These are phyloP conservation scores for Cyanidiococcus yangmingshanensis DNA, from an alignment of 23 red algal genomes.

Conservation along the genomic window DNA sequence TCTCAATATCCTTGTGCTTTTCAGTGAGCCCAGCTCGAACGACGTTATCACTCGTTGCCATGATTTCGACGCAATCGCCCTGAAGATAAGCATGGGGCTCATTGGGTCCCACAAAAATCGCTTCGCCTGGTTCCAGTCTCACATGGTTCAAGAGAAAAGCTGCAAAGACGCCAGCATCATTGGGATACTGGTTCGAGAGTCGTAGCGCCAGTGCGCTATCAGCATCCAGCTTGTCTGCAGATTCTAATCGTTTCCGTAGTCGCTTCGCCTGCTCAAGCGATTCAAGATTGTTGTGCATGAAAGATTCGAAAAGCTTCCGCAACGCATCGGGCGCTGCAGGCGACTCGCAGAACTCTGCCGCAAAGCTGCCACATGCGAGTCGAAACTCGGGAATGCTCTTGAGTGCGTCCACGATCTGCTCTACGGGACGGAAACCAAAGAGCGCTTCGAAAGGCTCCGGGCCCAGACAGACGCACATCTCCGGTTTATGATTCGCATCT, in stretches of 20 bases:
- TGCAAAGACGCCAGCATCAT: slow-evolving; percentile 75
- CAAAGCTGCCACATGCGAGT: not conserved
- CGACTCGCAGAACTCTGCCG: not conserved
- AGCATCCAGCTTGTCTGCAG: slow-evolving; percentile 3
- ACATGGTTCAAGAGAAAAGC: slow-evolving; percentile 83
- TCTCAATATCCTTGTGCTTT: slow-evolving; percentile 83
- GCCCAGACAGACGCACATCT: slow-evolving; percentile 69
- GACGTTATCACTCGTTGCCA: slow-evolving; percentile 92
- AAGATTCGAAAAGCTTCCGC: slow-evolving; percentile 33
- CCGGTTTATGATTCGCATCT: slow-evolving; percentile 97
- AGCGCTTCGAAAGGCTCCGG: slow-evolving; percentile 40
- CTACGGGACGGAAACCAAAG: slow-evolving; percentile 65
- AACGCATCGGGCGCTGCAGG: slow-evolving; percentile 17
- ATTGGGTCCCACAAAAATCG: slow-evolving; percentile 87
- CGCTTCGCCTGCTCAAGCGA: slow-evolving; percentile 9
- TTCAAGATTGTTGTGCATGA: slow-evolving; percentile 35
- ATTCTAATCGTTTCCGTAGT: not conserved
- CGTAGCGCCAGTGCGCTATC: slow-evolving; percentile 46
- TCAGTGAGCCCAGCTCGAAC: slow-evolving; percentile 92
- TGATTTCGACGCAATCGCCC: slow-evolving; percentile 90
- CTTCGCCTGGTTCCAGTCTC: slow-evolving; percentile 47
- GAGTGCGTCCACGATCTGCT: slow-evolving; percentile 43
- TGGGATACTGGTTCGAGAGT: slow-evolving; percentile 47
- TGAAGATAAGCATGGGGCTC: slow-evolving; percentile 91
- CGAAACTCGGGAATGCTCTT: slow-evolving; percentile 27